Evolutionary conservation across 805 yeast species (phyloP), one percentile per base, ranked within the genome.

Genomic region (Wickerhamiella vanderwaltii): DNA sequence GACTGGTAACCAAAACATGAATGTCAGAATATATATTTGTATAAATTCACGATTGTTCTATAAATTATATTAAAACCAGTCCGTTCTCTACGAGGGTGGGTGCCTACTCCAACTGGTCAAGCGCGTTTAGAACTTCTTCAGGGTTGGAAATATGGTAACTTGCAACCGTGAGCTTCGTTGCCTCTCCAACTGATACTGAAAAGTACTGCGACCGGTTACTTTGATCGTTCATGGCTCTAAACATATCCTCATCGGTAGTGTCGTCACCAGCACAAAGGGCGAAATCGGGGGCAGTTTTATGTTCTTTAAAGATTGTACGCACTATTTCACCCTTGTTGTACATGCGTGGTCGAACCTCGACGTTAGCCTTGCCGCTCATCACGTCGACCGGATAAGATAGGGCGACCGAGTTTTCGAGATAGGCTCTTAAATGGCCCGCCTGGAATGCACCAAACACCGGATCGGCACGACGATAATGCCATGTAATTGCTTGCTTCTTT

Each of bases 301-400:
- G 56, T 25, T 65, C 65, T 16, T 75, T 64, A 9, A 84, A 83
- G 44, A 88, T 68, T 47, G 86, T 65, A 56, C 75, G 80, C 28
- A 83, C 97, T 54, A 91, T 91, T 61, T 88, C 98, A 44, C 99
- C 99, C 61, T 91, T 91, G 65, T 91, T 91, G 42, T 88, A 85
- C 58, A 86, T 82, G 46, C 75, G 74, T 11, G 99, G 99, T 48
- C 98, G 71, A n/a, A 91, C 97, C 63, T 91, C 99, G 35, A 91
- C 72, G 56, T 91, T 91, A 24, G 97, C 97, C 62, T 91, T 91
- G 35, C 99, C 99, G 11, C 80, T 69, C 96, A 91, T 88, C 12
- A 91, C 91, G 56, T 91, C 98, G 32, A 91, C 80, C 47, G 85
- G 95, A 55, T 75, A 81, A 17, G 72, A 70, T 22, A 60, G 61